phyloP scores from a whole-genome alignment of 129 eudicot genomes.

The Rutidosis leptorrhynchoides region DNA sequence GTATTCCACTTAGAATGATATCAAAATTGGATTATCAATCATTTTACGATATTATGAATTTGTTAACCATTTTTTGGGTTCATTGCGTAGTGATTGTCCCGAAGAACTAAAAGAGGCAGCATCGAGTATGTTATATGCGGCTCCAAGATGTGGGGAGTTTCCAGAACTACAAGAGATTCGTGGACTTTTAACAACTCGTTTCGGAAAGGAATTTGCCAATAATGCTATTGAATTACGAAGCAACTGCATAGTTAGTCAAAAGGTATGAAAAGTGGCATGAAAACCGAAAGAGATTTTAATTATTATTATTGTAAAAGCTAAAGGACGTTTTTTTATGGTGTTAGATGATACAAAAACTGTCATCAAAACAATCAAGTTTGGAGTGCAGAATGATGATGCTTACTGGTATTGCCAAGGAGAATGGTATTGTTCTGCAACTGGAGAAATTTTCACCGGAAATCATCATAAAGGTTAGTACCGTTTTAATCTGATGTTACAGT shows the following conservation, averaged over 20 bases:
- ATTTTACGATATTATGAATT: not conserved
- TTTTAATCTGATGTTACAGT: not conserved
- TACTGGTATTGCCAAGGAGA: slow-evolving; percentile 57
- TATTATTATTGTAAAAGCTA: slow-evolving; percentile 5
- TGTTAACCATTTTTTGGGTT: not conserved
- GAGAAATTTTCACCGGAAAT: slow-evolving; percentile 30
- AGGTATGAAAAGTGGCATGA: slow-evolving; percentile 42
- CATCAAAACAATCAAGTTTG: slow-evolving; percentile 60
- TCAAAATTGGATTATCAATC: too few relatives aligned
- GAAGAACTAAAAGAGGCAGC: slow-evolving; percentile 72
- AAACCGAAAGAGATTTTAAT: not conserved
- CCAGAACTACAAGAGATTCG: slow-evolving; percentile 90
- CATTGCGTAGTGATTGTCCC: slow-evolving; percentile 45
- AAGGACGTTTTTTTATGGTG: slow-evolving; percentile 17
- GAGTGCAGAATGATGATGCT: slow-evolving; percentile 60
- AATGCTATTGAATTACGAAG: slow-evolving; percentile 51
- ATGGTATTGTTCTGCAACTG: slow-evolving; percentile 47
- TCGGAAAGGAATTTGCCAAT: slow-evolving; percentile 63
- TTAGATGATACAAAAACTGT: slow-evolving; percentile 71
- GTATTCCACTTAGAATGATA: slow-evolving; percentile 17
- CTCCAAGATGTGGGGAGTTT: slow-evolving; percentile 85
- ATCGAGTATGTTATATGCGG: slow-evolving; percentile 56
- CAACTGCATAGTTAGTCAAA: slow-evolving; percentile 58
- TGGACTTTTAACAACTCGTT: slow-evolving; percentile 43
- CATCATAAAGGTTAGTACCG: slow-evolving; percentile 37